phyloP scores from a whole-genome alignment of 257 asterid species.

The Perilla frutescens region DNA sequence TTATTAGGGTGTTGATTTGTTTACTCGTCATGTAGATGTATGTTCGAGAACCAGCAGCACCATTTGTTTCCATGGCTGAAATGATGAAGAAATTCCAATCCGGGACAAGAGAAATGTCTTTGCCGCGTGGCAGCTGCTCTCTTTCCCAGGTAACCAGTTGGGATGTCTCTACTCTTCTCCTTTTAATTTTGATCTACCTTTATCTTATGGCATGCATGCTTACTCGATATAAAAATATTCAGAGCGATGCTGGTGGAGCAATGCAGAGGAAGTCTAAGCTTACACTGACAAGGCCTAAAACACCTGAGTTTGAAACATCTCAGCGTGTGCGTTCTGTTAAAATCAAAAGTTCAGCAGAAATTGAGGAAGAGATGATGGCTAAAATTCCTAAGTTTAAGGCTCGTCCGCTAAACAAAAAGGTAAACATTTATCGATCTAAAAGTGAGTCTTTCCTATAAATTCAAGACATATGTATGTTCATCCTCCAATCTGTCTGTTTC shows the following conservation, averaged over 20 bases:
- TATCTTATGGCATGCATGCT: not conserved
- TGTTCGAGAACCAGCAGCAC: slow-evolving; percentile 72
- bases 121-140: slow-evolving; percentile 46
- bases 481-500: not conserved
- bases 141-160: slow-evolving; percentile 54
- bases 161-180: not conserved
- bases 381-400: slow-evolving; percentile 92
- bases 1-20: slow-evolving; percentile 18
- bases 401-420: slow-evolving; percentile 86
- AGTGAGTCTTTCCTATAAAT: not conserved
- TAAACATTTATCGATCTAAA: slow-evolving; percentile 24
- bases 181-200: not conserved
- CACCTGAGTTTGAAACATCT: slow-evolving; percentile 88
- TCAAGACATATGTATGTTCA: not conserved
- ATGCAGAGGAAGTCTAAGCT: slow-evolving; percentile 69
- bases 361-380: slow-evolving; percentile 96
- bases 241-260: slow-evolving; percentile 46
- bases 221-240: slow-evolving; percentile 4
- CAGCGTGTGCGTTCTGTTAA: slow-evolving; percentile 78
- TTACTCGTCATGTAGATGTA: slow-evolving; percentile 56
- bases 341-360: slow-evolving; percentile 79
- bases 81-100: slow-evolving; percentile 88
- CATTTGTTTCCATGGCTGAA: slow-evolving; percentile 88
- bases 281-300: slow-evolving; percentile 85
- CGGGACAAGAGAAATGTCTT: slow-evolving; percentile 70